These are phyloP conservation scores for Heterococcus sp. DNA, from an alignment of 108 stramenopile genomes.

Conservation along the genomic window DNA sequence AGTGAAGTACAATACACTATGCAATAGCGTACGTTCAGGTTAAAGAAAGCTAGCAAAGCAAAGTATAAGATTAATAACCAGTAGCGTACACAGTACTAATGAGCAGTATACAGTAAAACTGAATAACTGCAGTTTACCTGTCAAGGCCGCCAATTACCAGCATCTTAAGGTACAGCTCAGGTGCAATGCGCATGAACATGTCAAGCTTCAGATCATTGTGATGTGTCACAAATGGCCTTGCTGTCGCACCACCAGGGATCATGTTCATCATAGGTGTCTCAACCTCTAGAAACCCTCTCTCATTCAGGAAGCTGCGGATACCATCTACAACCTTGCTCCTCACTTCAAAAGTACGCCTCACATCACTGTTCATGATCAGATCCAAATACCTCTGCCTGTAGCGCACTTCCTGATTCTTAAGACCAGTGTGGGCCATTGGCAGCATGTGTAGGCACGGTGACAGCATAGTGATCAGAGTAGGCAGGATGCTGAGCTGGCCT, in stretches of 20 bases:
- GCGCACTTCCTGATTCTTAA: slow-evolving; percentile 90
- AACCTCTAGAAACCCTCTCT: slow-evolving; percentile 90
- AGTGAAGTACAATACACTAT: no score
- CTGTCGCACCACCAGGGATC: slow-evolving; percentile 96
- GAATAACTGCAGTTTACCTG: slow-evolving; percentile 16
- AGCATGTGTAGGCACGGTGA: slow-evolving; percentile 98
- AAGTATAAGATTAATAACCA: no score
- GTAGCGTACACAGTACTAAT: no score
- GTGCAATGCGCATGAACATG: slow-evolving; percentile 82
- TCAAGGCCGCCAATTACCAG: slow-evolving; percentile 96
- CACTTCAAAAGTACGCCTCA: slow-evolving; percentile 75
- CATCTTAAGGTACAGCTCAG: slow-evolving; percentile 97
- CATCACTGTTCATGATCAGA: slow-evolving; percentile 89
- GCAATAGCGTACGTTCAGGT: no score
- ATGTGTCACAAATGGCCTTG: slow-evolving; percentile 94
- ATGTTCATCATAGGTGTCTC: slow-evolving; percentile 99
- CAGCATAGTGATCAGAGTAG: slow-evolving; percentile 72
- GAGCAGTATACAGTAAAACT: no score
- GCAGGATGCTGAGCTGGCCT: slow-evolving; percentile 95
- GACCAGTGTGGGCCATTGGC: slow-evolving; percentile 72
- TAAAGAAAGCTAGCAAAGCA: no score
- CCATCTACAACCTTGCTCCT: slow-evolving; percentile 85
- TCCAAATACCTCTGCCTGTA: slow-evolving; percentile 98
- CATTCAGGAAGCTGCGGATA: slow-evolving; percentile 88
- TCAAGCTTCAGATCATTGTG: slow-evolving; percentile 94